A percentile compares a stretch with the other conserved stretches of the same genome.
phyloP scores from a whole-genome alignment of 768 basidiomycete genomes.

The Leccinum disarticulatum region DNA sequence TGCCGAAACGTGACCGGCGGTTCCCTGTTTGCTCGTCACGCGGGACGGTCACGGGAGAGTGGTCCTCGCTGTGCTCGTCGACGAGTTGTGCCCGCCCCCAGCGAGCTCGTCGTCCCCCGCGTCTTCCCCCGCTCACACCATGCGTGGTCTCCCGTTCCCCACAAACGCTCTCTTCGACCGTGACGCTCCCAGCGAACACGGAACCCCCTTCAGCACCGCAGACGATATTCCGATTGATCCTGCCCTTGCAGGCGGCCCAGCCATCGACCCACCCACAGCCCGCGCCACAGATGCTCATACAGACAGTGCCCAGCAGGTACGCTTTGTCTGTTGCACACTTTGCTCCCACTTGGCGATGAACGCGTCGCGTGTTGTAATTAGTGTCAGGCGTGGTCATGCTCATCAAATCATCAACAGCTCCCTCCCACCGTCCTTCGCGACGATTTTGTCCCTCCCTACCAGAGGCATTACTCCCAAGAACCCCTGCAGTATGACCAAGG shows the following conservation, averaged over 20 bases:
- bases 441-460: conserved; percentile 15
- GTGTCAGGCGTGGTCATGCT: conserved; percentile 24
- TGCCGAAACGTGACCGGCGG: conserved; percentile 28
- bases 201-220: conserved; percentile 55
- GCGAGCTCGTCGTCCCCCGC: conserved; percentile 17
- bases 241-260: conserved; percentile 48
- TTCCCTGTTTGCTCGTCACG: conserved; percentile 30
- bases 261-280: conserved; percentile 55
- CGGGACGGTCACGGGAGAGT: conserved; percentile 31
- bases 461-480: conserved; percentile 30
- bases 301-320: conserved; percentile 35
- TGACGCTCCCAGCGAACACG: conserved; percentile 58
- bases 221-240: conserved; percentile 84
- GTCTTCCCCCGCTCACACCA: conserved; percentile 27
- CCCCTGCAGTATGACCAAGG: conserved; percentile 64
- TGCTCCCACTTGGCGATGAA: conserved; percentile 32
- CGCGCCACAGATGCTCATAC: conserved; percentile 20
- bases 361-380: conserved; percentile 72
- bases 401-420: conserved; percentile 23
- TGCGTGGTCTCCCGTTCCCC: conserved; percentile 62
- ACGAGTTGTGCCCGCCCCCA: conserved; percentile 30
- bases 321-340: conserved; percentile 29
- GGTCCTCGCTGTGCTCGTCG: conserved; percentile 38
- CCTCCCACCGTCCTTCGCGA: conserved; percentile 33
- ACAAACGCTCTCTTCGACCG: conserved; percentile 45